Evolutionary conservation across 306 rosid species (phyloP).

Genomic region (Gastrolobium villosum): DNA sequence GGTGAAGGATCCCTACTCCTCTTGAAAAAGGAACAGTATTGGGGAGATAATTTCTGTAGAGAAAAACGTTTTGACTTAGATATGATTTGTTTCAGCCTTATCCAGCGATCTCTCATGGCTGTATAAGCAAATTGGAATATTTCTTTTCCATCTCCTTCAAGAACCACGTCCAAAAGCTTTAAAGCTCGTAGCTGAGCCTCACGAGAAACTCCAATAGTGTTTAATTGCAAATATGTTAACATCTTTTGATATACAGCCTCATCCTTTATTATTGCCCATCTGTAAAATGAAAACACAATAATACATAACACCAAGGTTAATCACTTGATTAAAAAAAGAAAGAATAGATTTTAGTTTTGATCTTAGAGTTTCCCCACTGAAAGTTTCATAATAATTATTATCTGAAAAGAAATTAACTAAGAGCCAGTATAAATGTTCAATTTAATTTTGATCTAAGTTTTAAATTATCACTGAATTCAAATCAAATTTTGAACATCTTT

Average conservation of each 20-base stretch:
- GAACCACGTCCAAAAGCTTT: slow-evolving; percentile 51
- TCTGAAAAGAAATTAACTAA: too few relatives aligned
- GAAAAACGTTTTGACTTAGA: slow-evolving; percentile 61
- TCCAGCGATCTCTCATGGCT: slow-evolving; percentile 58
- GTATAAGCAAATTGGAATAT: slow-evolving; percentile 58
- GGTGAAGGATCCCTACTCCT: slow-evolving; percentile 55
- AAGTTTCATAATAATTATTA: too few relatives aligned
- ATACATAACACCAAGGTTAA: too few relatives aligned
- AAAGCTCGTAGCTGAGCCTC: slow-evolving; percentile 64
- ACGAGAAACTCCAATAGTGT: slow-evolving; percentile 54
- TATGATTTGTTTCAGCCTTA: slow-evolving; percentile 37
- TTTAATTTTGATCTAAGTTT: too few relatives aligned
- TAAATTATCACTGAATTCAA: too few relatives aligned
- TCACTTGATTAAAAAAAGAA: too few relatives aligned
- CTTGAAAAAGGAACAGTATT: slow-evolving; percentile 49
- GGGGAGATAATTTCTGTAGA: slow-evolving; percentile 51
- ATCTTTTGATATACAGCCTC: slow-evolving; percentile 57
- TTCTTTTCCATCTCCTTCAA: slow-evolving; percentile 46
- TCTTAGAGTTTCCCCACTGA: too few relatives aligned
- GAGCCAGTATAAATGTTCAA: too few relatives aligned
- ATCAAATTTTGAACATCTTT: too few relatives aligned
- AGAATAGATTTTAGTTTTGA: too few relatives aligned
- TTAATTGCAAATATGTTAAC: neutral
- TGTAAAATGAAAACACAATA: neutral
- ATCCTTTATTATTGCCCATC: slow-evolving; percentile 72